Conservation (phyloP, 805 yeast genomes). For the Nakazawaea sp. region DNA sequence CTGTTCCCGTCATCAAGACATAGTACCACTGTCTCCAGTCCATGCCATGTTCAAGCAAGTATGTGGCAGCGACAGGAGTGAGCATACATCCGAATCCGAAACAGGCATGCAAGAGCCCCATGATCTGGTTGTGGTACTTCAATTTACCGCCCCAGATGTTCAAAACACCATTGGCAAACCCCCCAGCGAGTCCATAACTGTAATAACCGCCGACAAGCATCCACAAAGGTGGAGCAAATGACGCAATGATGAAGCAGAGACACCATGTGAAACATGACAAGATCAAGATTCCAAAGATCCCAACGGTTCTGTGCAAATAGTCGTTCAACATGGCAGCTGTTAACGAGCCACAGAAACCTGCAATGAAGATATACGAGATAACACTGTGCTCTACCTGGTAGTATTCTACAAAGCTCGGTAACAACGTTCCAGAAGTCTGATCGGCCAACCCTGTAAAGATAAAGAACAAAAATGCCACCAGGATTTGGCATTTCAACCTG, state of each 20-base stretch:
- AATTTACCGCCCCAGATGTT: constrained; percentile 47
- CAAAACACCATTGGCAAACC: constrained; percentile 9
- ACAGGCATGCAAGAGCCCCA: constrained; percentile 46
- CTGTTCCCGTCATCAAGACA: constrained; percentile 25
- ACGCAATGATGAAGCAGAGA: constrained; percentile 6
- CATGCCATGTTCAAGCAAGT: constrained; percentile 28
- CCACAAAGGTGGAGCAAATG: constrained; percentile 7
- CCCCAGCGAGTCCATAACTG: constrained; percentile 10
- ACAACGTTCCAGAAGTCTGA: constrained; percentile 53
- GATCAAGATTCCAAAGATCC: constrained; percentile 6
- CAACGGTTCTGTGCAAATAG: constrained; percentile 8
- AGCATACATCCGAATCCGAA: constrained; percentile 50
- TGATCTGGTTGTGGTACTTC: constrained; percentile 40
- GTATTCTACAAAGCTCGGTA: constrained; percentile 43
- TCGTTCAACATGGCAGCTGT: constrained; percentile 8
- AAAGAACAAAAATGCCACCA: constrained; percentile 32
- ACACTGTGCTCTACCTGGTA: constrained; percentile 42
- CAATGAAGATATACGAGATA: constrained; percentile 9
- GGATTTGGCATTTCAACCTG: constrained; percentile 35
- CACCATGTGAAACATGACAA: constrained; percentile 4
- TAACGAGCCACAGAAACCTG: constrained; percentile 8
- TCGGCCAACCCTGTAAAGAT: constrained; percentile 49
- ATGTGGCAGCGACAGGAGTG: constrained; percentile 40
- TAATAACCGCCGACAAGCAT: constrained; percentile 5
- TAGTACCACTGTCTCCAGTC: constrained; percentile 42